A percentile compares a stretch with the other conserved stretches of the same genome.
phyloP scores from a whole-genome alignment of 2,329 filamentous ascomycete species.

The Lachnellula cervina region DNA sequence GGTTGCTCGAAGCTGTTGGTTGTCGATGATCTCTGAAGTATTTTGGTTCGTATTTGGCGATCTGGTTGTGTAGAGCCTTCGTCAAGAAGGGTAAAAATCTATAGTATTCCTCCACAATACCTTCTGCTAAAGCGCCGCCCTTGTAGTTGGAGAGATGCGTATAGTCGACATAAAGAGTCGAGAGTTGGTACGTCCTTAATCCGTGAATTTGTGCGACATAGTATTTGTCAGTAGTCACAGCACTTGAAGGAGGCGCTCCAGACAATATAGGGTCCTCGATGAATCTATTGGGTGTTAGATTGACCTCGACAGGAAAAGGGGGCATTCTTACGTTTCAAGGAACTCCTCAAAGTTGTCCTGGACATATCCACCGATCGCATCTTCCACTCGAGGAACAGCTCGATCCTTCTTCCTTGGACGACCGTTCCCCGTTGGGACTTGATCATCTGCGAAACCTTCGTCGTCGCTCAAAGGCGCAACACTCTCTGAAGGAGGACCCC shows the following conservation, averaged over 20 bases:
- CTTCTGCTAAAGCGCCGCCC: conserved; percentile 76
- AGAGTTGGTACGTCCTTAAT: conserved; percentile 69
- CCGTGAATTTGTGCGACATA: conserved; percentile 80
- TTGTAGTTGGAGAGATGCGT: conserved; percentile 74
- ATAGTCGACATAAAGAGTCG: conserved; percentile 82
- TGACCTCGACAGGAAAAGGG: background rate
- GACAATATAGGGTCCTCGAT: conserved; percentile 64
- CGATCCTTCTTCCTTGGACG: conserved; percentile 38
- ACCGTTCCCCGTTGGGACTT: conserved; percentile 51
- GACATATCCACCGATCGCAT: conserved; percentile 68
- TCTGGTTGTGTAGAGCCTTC: conserved; percentile 82
- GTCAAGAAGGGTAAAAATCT: conserved; percentile 90
- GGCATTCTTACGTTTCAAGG: conserved; percentile 61
- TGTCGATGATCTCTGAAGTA: conserved; percentile 94
- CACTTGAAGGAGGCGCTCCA: conserved; percentile 61
- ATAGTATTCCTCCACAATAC: conserved; percentile 87
- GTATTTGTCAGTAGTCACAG: conserved; percentile 72
- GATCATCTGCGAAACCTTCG: conserved; percentile 60
- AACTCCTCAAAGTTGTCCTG: conserved; percentile 76
- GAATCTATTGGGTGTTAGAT: conserved; percentile 42
- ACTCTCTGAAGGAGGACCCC: conserved; percentile 56
- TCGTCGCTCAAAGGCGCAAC: conserved; percentile 57
- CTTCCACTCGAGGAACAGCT: conserved; percentile 66
- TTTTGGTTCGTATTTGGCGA: conserved; percentile 87
- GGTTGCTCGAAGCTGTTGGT: conserved; percentile 67